A percentile compares a stretch with the other conserved stretches of the same genome.
Conservation (phyloP, 495 filamentous ascomycete genomes). For the Penicillium canariense region DNA sequence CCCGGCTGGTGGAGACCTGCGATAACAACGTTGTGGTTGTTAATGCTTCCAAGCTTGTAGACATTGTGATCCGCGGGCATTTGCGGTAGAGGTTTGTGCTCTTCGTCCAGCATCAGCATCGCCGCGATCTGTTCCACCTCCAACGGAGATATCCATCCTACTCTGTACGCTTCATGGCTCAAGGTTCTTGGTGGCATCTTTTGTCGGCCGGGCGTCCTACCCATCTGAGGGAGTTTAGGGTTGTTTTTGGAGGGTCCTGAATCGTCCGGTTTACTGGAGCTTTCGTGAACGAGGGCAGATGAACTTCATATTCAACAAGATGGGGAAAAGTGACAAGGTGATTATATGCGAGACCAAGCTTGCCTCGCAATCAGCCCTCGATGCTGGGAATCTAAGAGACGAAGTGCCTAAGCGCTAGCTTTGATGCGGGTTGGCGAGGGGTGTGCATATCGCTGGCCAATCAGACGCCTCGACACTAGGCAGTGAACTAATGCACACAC, state of each 20-base stretch:
- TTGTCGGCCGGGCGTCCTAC: neutral
- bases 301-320: neutral
- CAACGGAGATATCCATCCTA: constrained; percentile 36
- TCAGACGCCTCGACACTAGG: too few relatives aligned
- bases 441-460: neutral
- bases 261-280: too few relatives aligned
- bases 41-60: constrained; percentile 33
- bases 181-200: neutral
- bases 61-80: constrained; percentile 21
- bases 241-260: too few relatives aligned
- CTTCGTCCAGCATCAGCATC: constrained; percentile 29
- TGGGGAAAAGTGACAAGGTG: too few relatives aligned
- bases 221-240: neutral
- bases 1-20: constrained; percentile 21
- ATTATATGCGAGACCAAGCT: too few relatives aligned
- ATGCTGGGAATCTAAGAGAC: neutral
- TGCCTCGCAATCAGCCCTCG: too few relatives aligned
- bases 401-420: neutral
- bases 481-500: too few relatives aligned
- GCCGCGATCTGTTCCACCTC: constrained; percentile 31
- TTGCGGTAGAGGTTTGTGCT: constrained; percentile 20
- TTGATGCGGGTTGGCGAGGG: neutral
- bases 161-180: constrained; percentile 17
- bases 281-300: too few relatives aligned
- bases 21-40: constrained; percentile 35